Conservation (phyloP, 495 filamentous ascomycete genomes). For the Penicillium daleae region DNA sequence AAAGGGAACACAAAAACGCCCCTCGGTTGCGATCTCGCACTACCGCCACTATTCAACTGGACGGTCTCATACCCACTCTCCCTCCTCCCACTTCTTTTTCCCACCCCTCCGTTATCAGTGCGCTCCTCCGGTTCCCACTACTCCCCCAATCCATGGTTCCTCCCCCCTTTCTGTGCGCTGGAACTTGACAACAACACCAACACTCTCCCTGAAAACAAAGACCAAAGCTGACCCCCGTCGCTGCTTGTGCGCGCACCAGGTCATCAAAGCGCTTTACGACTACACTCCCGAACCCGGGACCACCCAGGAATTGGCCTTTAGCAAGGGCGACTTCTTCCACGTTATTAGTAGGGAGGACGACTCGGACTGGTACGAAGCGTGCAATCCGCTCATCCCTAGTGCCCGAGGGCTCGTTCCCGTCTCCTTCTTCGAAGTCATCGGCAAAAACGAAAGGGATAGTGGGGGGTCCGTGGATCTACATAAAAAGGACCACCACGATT, state of each 20-base stretch:
- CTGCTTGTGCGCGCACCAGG: constrained; percentile 57
- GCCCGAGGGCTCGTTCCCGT: constrained; percentile 92
- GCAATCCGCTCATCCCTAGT: constrained; percentile 88
- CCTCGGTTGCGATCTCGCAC: constrained; percentile 8
- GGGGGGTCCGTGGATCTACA: constrained; percentile 70
- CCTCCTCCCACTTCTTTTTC: background rate
- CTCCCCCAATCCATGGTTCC: constrained; percentile 1
- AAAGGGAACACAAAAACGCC: background rate
- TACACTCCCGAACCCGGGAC: constrained; percentile 72
- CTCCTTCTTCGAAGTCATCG: constrained; percentile 86
- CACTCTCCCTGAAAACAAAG: background rate
- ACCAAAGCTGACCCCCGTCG: background rate
- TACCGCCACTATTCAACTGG: constrained; percentile 4
- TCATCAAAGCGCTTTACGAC: constrained; percentile 95
- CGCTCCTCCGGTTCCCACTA: background rate
- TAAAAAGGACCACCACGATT: constrained; percentile 70
- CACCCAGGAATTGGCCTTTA: constrained; percentile 82
- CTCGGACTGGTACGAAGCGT: constrained; percentile 96
- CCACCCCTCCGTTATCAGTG: background rate
- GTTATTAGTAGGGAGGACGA: constrained; percentile 97
- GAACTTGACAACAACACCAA: background rate
- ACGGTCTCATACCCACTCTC: background rate
- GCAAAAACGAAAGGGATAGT: constrained; percentile 83
- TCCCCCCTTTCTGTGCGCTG: background rate
- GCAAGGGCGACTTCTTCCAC: constrained; percentile 96